Conservation (phyloP, 2,329 filamentous ascomycete genomes). For the Trichoderma guizhouense region DNA sequence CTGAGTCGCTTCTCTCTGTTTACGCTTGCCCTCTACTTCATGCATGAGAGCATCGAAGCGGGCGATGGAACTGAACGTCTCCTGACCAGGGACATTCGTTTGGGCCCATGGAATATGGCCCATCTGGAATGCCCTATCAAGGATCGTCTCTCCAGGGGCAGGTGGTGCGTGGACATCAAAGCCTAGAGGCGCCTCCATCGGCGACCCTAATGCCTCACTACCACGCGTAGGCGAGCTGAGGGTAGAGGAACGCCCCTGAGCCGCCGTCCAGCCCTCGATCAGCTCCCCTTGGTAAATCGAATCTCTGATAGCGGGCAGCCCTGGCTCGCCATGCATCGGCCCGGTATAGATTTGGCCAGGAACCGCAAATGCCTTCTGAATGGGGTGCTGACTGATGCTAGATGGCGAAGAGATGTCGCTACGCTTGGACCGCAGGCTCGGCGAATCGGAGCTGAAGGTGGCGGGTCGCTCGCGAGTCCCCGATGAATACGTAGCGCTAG, state of each 20-base stretch:
- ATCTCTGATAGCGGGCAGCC: constrained; percentile 48
- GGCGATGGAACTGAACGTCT: constrained; percentile 62
- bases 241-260: constrained; percentile 57
- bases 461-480: constrained; percentile 47
- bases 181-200: constrained; percentile 38
- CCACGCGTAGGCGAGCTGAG: constrained; percentile 55
- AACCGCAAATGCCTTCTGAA: constrained; percentile 37
- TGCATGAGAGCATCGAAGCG: constrained; percentile 65
- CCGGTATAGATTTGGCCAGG: constrained; percentile 49
- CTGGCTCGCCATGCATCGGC: constrained; percentile 52
- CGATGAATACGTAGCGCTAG: constrained; percentile 46
- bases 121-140: constrained; percentile 65
- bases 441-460: constrained; percentile 55
- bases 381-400: constrained; percentile 43
- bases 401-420: constrained; percentile 61
- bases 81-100: constrained; percentile 51
- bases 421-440: constrained; percentile 58
- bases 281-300: constrained; percentile 55
- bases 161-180: constrained; percentile 50
- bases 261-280: constrained; percentile 59
- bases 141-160: constrained; percentile 58
- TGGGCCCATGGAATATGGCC: constrained; percentile 61
- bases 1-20: constrained; percentile 37
- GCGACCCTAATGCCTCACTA: constrained; percentile 54
- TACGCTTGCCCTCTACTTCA: constrained; percentile 52